Evolutionary conservation across 2,329 filamentous ascomycete species (phyloP).

Genomic region (Hymenoscyphus scutula): DNA sequence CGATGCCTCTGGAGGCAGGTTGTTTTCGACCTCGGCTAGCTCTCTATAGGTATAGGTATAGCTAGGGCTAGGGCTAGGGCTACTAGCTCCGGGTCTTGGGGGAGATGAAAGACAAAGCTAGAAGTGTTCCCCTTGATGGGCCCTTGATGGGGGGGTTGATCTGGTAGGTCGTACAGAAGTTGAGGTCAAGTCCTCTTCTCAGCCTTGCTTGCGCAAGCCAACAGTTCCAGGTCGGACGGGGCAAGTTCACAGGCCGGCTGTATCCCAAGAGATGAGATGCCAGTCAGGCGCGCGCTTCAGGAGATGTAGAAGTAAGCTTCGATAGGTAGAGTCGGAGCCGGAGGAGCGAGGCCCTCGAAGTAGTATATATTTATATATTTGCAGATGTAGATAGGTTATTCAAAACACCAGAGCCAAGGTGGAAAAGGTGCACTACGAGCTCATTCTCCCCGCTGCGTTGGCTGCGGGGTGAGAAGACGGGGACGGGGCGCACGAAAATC

Average conservation of each 20-base stretch:
- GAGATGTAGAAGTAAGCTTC: neutral
- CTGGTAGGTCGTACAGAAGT: neutral
- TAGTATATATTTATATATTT: neutral
- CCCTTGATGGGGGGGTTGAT: neutral
- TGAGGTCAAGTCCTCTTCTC: neutral
- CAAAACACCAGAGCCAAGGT: no score
- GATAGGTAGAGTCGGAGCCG: neutral
- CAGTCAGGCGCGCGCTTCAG: neutral
- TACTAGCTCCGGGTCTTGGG: neutral
- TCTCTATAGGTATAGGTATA: no score
- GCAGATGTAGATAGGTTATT: no score
- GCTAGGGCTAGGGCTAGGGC: no score
- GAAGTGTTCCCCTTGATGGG: neutral
- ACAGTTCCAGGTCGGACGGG: neutral
- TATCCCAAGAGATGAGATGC: neutral
- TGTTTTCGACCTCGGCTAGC: neutral
- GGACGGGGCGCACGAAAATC: neutral
- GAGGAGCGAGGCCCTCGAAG: neutral
- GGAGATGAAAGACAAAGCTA: neutral
- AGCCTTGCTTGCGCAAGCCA: neutral
- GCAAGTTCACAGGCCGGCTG: neutral
- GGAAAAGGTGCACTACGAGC: no score
- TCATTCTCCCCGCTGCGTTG: neutral
- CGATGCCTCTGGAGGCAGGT: neutral
- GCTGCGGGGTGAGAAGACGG: neutral